Evolutionary conservation across 2,329 filamentous ascomycete genomes (phyloP), one percentile per base, ranked within the genome.

Genomic region (Verticillium isaacii): DNA sequence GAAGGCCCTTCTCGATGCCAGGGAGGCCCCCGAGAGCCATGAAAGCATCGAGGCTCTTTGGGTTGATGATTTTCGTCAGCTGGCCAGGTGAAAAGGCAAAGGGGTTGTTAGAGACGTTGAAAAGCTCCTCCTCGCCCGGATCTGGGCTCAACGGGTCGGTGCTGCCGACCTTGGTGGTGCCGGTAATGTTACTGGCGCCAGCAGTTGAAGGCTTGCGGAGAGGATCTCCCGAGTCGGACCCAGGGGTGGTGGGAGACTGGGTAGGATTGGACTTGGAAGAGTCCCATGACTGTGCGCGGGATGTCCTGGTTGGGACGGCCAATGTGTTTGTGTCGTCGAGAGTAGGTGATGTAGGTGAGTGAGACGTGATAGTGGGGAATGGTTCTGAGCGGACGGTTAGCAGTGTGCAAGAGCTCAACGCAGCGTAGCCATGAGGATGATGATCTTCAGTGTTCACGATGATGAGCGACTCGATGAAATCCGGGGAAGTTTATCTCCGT

Each of bases 121-220:
- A 94, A 62, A 91, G 87, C 17, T 78, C 82, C 73, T 93, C 90
- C 1, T 85, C 89, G 9, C 88, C 89, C 0, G 88, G 89, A 12
- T 64, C 64, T 29, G 61, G 60, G 34, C 59, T 57, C n/a, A 65
- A 50, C 17, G 64, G 59, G 17, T 64, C 64, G 9, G 56, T 57
- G 17, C 52, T 57, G 6, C 64, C 62, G 32, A 58, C 58, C 5
- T 63, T 63, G 32, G 62, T 64, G 5, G 60, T 63, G 37, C 64
- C 64, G 23, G 64, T 63, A 25, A 61, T 58, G n/a, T 59, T 59
- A 25, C 58, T 54, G 25, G 29, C 57, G 1, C 29, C 39, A 29
- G 39, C 57, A 1, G 25, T 52, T 19, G 57, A 59, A 15, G 41
- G 58, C n/a, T 59, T 59, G 5, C 58, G 58, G 4, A 59, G 41